These are phyloP conservation scores for Phaffia australis DNA, from an alignment of 768 basidiomycete species.

Conservation along the genomic window DNA sequence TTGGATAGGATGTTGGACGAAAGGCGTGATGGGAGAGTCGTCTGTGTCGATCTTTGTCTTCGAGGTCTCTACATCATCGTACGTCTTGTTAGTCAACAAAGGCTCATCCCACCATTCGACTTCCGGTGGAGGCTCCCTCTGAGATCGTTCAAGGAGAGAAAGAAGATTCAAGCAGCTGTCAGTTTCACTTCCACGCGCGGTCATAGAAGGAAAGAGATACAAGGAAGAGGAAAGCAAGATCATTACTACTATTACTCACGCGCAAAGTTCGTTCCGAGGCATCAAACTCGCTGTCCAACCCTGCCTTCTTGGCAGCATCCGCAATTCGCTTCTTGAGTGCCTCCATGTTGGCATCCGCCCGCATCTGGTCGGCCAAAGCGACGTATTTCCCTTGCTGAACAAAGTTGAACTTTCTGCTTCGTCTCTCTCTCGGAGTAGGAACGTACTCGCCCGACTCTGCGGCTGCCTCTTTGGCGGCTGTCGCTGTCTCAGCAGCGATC, in stretches of 20 bases:
- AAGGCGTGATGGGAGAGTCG: constrained; percentile 71
- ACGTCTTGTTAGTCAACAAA: constrained; percentile 65
- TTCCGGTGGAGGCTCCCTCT: constrained; percentile 77
- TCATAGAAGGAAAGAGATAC: neutral
- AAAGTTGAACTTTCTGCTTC: constrained; percentile 55
- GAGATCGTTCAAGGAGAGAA: constrained; percentile 15
- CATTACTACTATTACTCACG: constrained; percentile 42
- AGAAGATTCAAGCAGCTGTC: neutral
- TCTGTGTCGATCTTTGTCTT: constrained; percentile 52
- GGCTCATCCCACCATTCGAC: constrained; percentile 97
- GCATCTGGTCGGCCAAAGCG: constrained; percentile 41
- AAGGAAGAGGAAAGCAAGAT: neutral
- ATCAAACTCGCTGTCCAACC: constrained; percentile 84
- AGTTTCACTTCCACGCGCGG: neutral
- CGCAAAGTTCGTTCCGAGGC: constrained; percentile 80
- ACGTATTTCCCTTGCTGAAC: constrained; percentile 80
- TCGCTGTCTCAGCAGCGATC: constrained; percentile 41
- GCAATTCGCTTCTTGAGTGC: constrained; percentile 85
- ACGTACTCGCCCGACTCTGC: neutral
- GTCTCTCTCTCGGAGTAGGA: constrained; percentile 21
- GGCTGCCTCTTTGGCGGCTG: constrained; percentile 26
- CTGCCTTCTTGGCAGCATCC: constrained; percentile 83
- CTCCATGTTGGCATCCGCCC: constrained; percentile 65
- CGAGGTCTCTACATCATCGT: constrained; percentile 57
- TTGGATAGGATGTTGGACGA: constrained; percentile 93